phyloP scores from a whole-genome alignment of 441 rosid genomes.

The Melastoma candidum region DNA sequence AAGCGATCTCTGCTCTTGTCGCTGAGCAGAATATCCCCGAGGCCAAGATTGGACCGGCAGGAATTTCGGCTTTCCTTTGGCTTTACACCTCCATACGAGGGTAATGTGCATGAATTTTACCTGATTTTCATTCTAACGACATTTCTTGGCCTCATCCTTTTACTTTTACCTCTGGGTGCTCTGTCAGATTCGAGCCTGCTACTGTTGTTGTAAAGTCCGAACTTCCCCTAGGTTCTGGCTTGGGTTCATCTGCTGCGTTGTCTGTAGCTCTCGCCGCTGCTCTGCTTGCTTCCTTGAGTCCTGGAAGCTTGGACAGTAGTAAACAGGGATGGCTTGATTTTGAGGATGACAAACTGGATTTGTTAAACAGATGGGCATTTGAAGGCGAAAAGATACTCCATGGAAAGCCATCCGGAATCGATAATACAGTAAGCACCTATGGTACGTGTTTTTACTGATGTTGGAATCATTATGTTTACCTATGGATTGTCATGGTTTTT shows the following conservation, averaged over 20 bases:
- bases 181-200: slow-evolving; percentile 61
- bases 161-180: slow-evolving; percentile 4
- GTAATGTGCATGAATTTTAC: slow-evolving; percentile 25
- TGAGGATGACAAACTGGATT: slow-evolving; percentile 45
- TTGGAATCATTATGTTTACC: background rate
- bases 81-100: slow-evolving; percentile 74
- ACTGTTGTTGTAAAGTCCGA: slow-evolving; percentile 57
- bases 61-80: slow-evolving; percentile 77
- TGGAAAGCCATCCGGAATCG: slow-evolving; percentile 92
- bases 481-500: background rate
- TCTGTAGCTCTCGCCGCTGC: slow-evolving; percentile 77
- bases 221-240: slow-evolving; percentile 84
- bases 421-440: slow-evolving; percentile 85
- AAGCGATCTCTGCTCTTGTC: slow-evolving; percentile 42
- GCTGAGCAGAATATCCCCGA: slow-evolving; percentile 62
- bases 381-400: slow-evolving; percentile 94
- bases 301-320: slow-evolving; percentile 27
- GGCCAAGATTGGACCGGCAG: slow-evolving; percentile 55
- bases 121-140: slow-evolving; percentile 8
- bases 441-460: slow-evolving; percentile 38
- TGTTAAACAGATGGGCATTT: slow-evolving; percentile 84
- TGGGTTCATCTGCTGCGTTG: slow-evolving; percentile 90
- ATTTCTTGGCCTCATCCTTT: slow-evolving; percentile 11
- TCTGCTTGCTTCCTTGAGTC: slow-evolving; percentile 40
- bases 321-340: slow-evolving; percentile 43